Percentiles rank a stretch among this genome's conserved stretches.
These are phyloP conservation scores for Oryza meridionalis DNA, from an alignment of 176 grass and related monocot genomes.

Conservation along the genomic window DNA sequence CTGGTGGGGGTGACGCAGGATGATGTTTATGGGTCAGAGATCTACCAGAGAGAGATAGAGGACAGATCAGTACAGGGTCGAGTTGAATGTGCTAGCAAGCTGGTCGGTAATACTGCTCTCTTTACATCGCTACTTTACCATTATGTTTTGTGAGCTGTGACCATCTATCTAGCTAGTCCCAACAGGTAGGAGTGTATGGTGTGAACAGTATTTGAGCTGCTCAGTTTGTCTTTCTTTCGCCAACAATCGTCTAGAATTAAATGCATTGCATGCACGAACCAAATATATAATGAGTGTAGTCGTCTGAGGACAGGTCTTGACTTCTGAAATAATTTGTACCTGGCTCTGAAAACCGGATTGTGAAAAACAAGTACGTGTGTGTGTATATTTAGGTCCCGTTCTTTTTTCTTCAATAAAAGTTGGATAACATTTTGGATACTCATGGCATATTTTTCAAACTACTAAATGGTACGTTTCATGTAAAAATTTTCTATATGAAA, in stretches of 20 bases:
- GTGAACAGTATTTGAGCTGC: background rate
- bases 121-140: background rate
- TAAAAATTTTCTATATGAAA: too few species aligned
- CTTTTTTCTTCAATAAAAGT: too few species aligned
- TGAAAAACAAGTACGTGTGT: background rate
- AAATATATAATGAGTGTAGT: background rate
- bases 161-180: background rate
- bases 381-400: too few species aligned
- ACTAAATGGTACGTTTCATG: too few species aligned
- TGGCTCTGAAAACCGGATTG: background rate
- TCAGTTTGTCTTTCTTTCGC: background rate
- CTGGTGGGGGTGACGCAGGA: constrained; percentile 23
- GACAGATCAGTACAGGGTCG: background rate
- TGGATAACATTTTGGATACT: too few species aligned
- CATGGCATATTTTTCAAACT: too few species aligned
- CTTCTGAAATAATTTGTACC: background rate
- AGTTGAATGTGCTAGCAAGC: background rate
- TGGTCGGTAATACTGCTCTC: background rate
- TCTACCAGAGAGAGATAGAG: background rate
- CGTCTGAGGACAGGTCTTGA: background rate
- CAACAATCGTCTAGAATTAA: background rate
- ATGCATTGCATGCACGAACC: background rate
- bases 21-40: constrained; percentile 12
- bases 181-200: background rate
- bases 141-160: background rate